Evolutionary conservation across 768 basidiomycete genomes (phyloP), one percentile per base, ranked within the genome.

Genomic region (Termitomyces eurrhizus): DNA sequence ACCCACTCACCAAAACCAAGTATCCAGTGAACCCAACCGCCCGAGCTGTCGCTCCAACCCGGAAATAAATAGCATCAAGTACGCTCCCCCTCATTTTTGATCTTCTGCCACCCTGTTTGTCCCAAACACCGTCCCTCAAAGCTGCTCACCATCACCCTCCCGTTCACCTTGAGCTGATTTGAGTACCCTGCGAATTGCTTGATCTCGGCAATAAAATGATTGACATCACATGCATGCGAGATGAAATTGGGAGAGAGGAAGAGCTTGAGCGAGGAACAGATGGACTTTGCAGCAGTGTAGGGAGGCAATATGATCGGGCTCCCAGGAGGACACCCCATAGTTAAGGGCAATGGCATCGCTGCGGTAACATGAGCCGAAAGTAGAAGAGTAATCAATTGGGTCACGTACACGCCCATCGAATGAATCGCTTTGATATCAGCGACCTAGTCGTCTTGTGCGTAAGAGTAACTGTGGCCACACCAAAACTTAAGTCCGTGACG

Each of bases 281-380:
- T 66, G 12, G 77, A 73, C 14, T 68, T 61, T 7, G 84, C 83
- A 7, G 84, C 83, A 66, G 69, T 76, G 61, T 80, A 83, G 56
- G 87, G 76, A 75, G 9, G 67, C 72, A 9, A 85, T 69, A 56
- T 82, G 82, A 7, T 57, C 65, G 21, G 71, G 72, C 63, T 85
- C 80, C 82, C 85, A 88, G 9, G 70, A 63, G 59, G 82, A 78
- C 4, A 73, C 72, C 42, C 88, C 87, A 48, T 87, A 74, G 71
- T 89, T 89, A 33, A 88, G 72, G 0, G 86, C 86, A 56, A 88
- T 77, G 0, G 82, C 88, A 62, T 88, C 86, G 14, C 79, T 82
- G 57, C 32, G 7, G 42, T 44, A 79, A 73, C 66, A 73, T 75
- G 49, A 67, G 59, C 18, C 45, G 18, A 18, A 36, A 16, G 13